Base-by-base conservation (phyloP, 2,329 filamentous ascomycete genomes). In the Didymosphaeria variabile region DNA sequence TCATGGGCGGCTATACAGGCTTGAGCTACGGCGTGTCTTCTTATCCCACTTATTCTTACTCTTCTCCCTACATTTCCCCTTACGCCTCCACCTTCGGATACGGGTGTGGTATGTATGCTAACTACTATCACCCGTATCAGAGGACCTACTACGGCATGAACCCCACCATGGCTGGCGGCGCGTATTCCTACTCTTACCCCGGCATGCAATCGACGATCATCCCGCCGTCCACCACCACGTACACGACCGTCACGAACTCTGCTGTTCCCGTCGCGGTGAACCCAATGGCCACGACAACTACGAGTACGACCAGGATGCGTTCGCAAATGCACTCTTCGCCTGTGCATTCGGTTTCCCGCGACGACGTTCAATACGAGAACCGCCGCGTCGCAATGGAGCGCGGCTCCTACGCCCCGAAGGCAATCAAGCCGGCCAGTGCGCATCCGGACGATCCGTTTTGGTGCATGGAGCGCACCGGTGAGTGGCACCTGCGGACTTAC, bases 391-490 rank as follows among this genome's bases (percentile, higher is more conserved):
- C 76, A 6, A 74, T 71, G 5, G 65, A 71, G 59, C 68, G 72
- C 19, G 77, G 76, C 2, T 70, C 72, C 1, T 77, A 77, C 55
- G 67, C 69, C 32, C 59, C 73, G 1, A 57, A 71, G 1, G 63
- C 62, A 19, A 77, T 78, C 59, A 68, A 72, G 61, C 77, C 77
- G 0, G 72, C 72, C 2, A 72, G 77, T 59, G 72, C 73, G 2
- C 66, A 63, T 19, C 67, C 71, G 34, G 74, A 77, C 45, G 73
- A 77, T 54, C 67, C 70, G 3, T 79, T 79, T 58, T 79, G 76
- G 76, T 75, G 73, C 62, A 67, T 65, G n/a, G 77, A 79, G 63
- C 58, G 69, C 23, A 75, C 76, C 54, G 77, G 77, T 45, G 69
- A 73, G 57, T 76, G 74, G 72, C 72, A 76, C 58, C 61, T 78